These are phyloP conservation scores for Kwoniella dejecticola DNA, from an alignment of 768 basidiomycete species.

Conservation along the genomic window DNA sequence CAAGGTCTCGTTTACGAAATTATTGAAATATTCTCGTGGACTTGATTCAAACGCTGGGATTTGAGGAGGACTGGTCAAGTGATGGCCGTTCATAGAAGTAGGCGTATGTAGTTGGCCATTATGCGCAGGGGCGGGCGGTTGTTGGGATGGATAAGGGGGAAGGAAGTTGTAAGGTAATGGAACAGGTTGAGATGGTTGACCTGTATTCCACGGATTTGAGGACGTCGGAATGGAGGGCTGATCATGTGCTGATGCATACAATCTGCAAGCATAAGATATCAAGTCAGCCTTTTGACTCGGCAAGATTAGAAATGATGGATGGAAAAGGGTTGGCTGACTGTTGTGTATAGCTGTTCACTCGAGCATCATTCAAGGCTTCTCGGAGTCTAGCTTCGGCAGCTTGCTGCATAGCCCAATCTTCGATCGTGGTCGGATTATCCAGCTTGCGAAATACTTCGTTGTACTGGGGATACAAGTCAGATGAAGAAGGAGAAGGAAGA, in stretches of 20 bases:
- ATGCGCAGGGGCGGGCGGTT: constrained; percentile 3
- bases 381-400: constrained; percentile 28
- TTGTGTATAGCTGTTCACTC: constrained; percentile 12
- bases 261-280: too few relatives aligned
- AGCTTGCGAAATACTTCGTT: constrained; percentile 27
- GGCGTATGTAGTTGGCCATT: constrained; percentile 25
- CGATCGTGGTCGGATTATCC: constrained; percentile 33
- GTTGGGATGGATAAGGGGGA: constrained; percentile 15
- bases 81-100: background rate
- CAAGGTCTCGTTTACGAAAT: constrained; percentile 25
- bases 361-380: constrained; percentile 14
- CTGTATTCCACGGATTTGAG: background rate
- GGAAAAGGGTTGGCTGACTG: constrained; percentile 15
- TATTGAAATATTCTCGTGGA: constrained; percentile 30
- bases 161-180: constrained; percentile 29
- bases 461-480: constrained; percentile 44
- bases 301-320: too few relatives aligned
- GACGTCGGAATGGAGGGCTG: constrained; percentile 13
- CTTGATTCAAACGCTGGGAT: constrained; percentile 2
- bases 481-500: constrained; percentile 26
- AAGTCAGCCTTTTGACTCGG: too few relatives aligned
- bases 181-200: background rate
- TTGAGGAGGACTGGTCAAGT: too few relatives aligned
- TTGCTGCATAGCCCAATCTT: constrained; percentile 40
- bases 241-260: background rate